Evolutionary conservation across 805 yeast species (phyloP).

Genomic region (Sugiyamaella chiloensis): DNA sequence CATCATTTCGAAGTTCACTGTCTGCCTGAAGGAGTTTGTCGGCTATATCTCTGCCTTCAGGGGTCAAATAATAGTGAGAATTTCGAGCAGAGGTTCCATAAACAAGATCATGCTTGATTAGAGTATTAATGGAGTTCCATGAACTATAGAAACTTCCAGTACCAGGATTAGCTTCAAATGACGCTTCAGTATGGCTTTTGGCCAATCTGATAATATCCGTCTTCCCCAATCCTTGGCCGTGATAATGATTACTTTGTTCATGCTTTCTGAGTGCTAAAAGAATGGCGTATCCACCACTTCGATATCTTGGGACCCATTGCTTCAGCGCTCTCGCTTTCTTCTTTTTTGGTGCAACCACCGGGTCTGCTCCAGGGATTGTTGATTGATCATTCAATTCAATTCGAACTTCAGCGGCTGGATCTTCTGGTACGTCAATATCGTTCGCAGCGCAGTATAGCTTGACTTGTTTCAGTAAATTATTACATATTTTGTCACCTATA

Average conservation of each 20-base stretch:
- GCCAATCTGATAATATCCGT: constrained; percentile 57
- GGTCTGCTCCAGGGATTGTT: not conserved
- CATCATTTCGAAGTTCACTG: constrained; percentile 44
- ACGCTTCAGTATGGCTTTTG: constrained; percentile 37
- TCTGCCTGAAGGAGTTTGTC: constrained; percentile 50
- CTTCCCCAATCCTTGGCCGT: constrained; percentile 57
- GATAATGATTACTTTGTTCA: constrained; percentile 11
- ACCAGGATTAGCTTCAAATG: constrained; percentile 27
- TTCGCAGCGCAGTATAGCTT: constrained; percentile 54
- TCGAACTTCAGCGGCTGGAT: constrained; percentile 15
- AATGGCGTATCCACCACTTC: constrained; percentile 86
- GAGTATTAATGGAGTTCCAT: constrained; percentile 47
- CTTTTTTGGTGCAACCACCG: constrained; percentile 9
- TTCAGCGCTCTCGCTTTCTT: constrained; percentile 30
- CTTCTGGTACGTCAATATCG: constrained; percentile 46
- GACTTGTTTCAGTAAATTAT: constrained; percentile 46
- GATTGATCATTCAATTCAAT: constrained; percentile 14
- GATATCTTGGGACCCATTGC: constrained; percentile 64
- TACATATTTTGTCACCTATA: constrained; percentile 70
- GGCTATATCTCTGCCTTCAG: constrained; percentile 65
- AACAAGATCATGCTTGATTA: constrained; percentile 60
- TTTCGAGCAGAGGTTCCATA: constrained; percentile 41
- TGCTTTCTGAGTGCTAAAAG: constrained; percentile 52
- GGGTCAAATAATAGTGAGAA: constrained; percentile 56
- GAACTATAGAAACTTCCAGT: constrained; percentile 22